Evolutionary conservation across 768 basidiomycete species (phyloP), one percentile per base, ranked within the genome.

Genomic region (Collybiopsis luxurians): DNA sequence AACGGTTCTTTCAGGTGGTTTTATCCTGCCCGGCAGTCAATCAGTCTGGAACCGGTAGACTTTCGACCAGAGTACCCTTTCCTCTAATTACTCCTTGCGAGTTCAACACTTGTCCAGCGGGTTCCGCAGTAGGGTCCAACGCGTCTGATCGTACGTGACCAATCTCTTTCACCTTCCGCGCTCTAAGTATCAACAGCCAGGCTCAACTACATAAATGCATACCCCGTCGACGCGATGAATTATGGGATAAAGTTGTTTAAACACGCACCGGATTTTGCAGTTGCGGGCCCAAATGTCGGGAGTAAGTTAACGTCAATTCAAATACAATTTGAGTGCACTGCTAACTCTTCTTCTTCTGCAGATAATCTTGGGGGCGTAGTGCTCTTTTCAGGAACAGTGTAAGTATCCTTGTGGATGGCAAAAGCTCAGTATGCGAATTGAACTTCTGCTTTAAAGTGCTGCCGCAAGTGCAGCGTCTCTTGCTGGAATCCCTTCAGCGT

Each of bases 401-500:
- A 61, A 57, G 31, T 34, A 19, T n/a, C n/a, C n/a, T n/a, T n/a
- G n/a, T n/a, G n/a, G n/a, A n/a, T n/a, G n/a, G n/a, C n/a, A n/a
- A n/a, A n/a, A n/a, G n/a, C n/a, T n/a, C n/a, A n/a, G n/a, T n/a
- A n/a, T n/a, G n/a, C n/a, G n/a, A n/a, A n/a, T n/a, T n/a, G n/a
- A n/a, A n/a, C n/a, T n/a, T n/a, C n/a, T n/a, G n/a, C n/a, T 23
- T 52, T n/a, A 2, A 55, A 82, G 80, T 23, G 79, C 79, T 4
- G 81, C 81, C 1, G 79, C 81, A 0, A 71, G 71, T 13, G 79
- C 79, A 65, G 77, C 80, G 3, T 75, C 79, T 1, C 61, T 71
- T 40, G 72, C 77, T 61, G 81, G 81, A 30, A 71, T 82, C 36
- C 79, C 81, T 2, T 74, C 80, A 1, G 71, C 76, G 30, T 81